These are phyloP conservation scores for Cercospora sp. DNA, from an alignment of 2,329 filamentous ascomycete genomes.

Conservation along the genomic window DNA sequence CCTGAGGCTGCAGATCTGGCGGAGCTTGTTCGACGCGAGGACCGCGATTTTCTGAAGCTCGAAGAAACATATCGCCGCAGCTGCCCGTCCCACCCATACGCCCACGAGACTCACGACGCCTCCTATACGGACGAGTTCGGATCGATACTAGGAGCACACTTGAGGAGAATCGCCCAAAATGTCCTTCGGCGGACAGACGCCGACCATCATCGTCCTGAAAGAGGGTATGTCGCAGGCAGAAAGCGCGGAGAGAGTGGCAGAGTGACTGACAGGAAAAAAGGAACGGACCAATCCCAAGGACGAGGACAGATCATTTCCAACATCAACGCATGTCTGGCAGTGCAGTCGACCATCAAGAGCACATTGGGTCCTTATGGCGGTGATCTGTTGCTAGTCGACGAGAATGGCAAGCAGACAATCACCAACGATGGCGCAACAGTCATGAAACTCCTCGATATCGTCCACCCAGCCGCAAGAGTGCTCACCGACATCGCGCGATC, in stretches of 20 bases:
- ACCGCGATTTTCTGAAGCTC: constrained; percentile 15
- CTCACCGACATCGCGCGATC: constrained; percentile 97
- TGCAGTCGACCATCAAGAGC: constrained; percentile 92
- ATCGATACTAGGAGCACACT: not conserved
- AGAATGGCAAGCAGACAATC: constrained; percentile 93
- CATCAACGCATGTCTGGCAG: constrained; percentile 96
- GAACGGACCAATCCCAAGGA: constrained; percentile 95
- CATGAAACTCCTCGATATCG: constrained; percentile 99
- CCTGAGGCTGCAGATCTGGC: not conserved
- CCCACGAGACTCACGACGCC: not conserved
- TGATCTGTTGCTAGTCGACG: constrained; percentile 92
- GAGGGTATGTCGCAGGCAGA: constrained; percentile 66
- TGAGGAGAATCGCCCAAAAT: constrained; percentile 52
- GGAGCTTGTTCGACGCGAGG: constrained; percentile 13
- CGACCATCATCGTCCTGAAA: constrained; percentile 96
- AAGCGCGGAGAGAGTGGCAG: constrained; percentile 4
- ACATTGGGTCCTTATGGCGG: constrained; percentile 96
- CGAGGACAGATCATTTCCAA: constrained; percentile 96
- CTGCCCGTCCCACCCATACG: not conserved
- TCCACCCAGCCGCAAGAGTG: constrained; percentile 94
- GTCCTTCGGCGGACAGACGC: constrained; percentile 97
- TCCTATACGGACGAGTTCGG: not conserved
- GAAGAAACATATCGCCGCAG: constrained; percentile 10
- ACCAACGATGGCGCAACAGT: constrained; percentile 99
- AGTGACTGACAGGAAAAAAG: constrained; percentile 50